Percentiles rank a stretch among this genome's conserved stretches.
Conservation (phyloP, 306 rosid species). For the Benincasa hispida region DNA sequence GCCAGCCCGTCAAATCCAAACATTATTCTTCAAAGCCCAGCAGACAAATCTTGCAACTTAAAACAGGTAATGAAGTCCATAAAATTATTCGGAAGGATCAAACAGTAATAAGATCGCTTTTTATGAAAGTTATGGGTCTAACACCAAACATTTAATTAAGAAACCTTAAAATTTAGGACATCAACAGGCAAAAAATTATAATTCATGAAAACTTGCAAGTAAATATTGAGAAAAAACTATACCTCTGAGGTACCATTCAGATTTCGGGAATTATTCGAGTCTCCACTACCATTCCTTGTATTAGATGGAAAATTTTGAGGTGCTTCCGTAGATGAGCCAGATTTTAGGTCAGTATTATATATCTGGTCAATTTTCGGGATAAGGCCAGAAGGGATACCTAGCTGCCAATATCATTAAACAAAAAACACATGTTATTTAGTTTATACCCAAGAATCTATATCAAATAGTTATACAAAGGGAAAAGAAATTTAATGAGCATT, state of each 20-base stretch:
- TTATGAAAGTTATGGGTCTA: background rate
- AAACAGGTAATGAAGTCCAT: background rate
- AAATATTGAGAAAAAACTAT: background rate
- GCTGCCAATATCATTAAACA: slow-evolving; percentile 31
- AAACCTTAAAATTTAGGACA: background rate
- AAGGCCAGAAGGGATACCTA: slow-evolving; percentile 59
- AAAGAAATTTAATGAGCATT: background rate
- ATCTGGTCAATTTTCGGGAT: slow-evolving; percentile 50
- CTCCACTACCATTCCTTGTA: slow-evolving; percentile 22
- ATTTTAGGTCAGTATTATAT: slow-evolving; percentile 27
- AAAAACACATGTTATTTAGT: background rate
- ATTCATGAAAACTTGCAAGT: background rate
- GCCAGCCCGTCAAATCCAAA: background rate
- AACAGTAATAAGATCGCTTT: background rate
- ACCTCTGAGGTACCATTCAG: slow-evolving; percentile 63
- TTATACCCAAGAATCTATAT: slow-evolving; percentile 1
- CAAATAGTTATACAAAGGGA: background rate
- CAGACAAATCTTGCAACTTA: background rate
- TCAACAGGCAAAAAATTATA: background rate
- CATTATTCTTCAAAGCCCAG: background rate
- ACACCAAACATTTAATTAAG: background rate
- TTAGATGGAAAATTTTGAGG: slow-evolving; percentile 21
- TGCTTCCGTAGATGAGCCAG: slow-evolving; percentile 19
- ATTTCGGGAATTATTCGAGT: slow-evolving; percentile 28
- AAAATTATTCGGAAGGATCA: background rate